Percentiles rank a stretch among this genome's conserved stretches.
phyloP scores from a whole-genome alignment of 257 asterid species.

The Ehretia macrophylla region DNA sequence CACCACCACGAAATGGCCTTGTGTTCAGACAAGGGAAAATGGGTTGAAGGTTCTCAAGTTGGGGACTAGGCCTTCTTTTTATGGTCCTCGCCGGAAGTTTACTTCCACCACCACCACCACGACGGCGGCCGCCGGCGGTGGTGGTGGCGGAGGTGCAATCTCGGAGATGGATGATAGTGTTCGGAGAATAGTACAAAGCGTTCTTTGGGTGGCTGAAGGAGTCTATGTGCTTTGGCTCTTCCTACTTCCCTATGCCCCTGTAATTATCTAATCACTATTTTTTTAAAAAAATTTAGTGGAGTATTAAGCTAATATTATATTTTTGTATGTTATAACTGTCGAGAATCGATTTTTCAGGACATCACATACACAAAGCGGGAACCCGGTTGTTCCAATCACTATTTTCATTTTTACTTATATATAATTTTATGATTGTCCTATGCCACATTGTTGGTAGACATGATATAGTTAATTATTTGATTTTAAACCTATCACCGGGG shows the following conservation, averaged over 20 bases:
- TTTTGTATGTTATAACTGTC: not conserved
- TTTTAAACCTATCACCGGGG: too few species aligned
- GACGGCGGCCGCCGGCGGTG: constrained; percentile 35
- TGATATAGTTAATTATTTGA: too few species aligned
- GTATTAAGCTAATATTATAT: too few species aligned
- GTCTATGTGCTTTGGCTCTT: constrained; percentile 84
- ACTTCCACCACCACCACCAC: constrained; percentile 5
- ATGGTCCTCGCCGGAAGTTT: constrained; percentile 14
- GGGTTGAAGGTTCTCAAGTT: not conserved
- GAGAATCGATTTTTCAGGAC: not conserved
- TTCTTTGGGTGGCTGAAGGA: constrained; percentile 67
- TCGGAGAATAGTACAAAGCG: constrained; percentile 40
- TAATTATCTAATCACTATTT: constrained; percentile 12
- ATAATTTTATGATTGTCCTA: too few species aligned
- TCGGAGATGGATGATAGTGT: constrained; percentile 47
- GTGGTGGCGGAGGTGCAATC: constrained; percentile 26
- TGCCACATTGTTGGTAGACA: too few species aligned
- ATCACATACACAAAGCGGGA: too few species aligned
- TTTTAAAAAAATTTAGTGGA: not conserved
- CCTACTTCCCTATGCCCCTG: constrained; percentile 95
- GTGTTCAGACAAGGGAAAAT: not conserved
- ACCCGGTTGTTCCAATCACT: too few species aligned
- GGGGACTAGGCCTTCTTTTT: not conserved
- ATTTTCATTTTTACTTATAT: too few species aligned
- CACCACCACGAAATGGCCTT: constrained; percentile 5